A percentile compares a stretch with the other conserved stretches of the same genome.
Evolutionary conservation across 169 alveolate species (phyloP).

Genomic region (Perkinsus marinus): DNA sequence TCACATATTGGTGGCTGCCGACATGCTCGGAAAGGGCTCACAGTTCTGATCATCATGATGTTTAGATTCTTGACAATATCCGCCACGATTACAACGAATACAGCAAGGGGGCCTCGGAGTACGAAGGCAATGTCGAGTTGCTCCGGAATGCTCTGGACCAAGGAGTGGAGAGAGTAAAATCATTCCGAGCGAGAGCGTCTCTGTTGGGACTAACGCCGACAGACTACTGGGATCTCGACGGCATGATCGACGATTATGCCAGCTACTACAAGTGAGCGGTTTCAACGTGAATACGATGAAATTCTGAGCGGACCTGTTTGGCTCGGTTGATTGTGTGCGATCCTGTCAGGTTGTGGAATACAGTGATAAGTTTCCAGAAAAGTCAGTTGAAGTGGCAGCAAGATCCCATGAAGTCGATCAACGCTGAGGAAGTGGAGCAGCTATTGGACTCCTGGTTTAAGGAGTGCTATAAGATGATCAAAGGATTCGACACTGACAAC

Average conservation of each 20-base stretch:
- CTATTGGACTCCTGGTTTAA: slow-evolving; percentile 23
- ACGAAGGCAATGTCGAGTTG: not conserved
- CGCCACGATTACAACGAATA: not conserved
- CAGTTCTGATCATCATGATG: too few relatives aligned
- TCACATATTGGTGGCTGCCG: slow-evolving; percentile 15
- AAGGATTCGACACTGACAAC: not conserved
- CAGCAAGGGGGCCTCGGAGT: not conserved
- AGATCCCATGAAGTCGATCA: slow-evolving; percentile 16
- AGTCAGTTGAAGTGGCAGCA: slow-evolving; percentile 11
- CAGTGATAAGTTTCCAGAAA: slow-evolving; percentile 27
- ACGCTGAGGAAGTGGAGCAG: slow-evolving; percentile 17
- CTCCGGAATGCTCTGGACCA: not conserved
- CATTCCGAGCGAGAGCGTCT: not conserved
- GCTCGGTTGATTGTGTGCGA: not conserved
- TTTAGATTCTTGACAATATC: not conserved
- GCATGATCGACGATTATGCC: slow-evolving; percentile 30
- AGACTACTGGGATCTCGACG: slow-evolving; percentile 30
- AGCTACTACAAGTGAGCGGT: slow-evolving; percentile 11
- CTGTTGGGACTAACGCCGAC: not conserved
- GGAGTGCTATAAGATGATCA: not conserved
- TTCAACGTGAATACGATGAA: too few relatives aligned
- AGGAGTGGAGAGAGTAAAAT: not conserved
- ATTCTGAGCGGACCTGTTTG: too few relatives aligned
- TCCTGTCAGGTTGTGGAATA: slow-evolving; percentile 9
- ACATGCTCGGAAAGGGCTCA: slow-evolving; percentile 16